Conservation (phyloP, 2,329 filamentous ascomycete species). For the Epichloe glyceriae region DNA sequence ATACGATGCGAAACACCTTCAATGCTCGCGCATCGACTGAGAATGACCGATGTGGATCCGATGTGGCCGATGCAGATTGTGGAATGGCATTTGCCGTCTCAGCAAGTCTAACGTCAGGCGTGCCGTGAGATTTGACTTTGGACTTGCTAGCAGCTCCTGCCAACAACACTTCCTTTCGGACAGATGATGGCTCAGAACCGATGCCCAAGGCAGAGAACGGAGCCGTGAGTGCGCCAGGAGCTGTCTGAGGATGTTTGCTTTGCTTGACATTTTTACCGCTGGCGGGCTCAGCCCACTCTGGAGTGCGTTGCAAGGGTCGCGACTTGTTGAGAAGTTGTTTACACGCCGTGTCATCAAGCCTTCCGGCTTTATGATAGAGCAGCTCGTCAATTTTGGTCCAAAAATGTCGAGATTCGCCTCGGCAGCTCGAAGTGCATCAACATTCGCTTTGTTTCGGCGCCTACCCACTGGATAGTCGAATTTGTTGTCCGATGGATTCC, state of each 20-base stretch:
- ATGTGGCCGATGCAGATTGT: neutral
- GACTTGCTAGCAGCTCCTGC: constrained; percentile 5
- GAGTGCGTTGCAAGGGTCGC: constrained; percentile 32
- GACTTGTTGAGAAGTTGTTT: constrained; percentile 18
- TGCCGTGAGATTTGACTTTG: constrained; percentile 11
- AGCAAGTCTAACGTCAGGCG: neutral
- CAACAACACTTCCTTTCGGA: neutral
- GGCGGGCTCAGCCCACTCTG: constrained; percentile 30
- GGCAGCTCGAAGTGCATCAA: constrained; percentile 29
- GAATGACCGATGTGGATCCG: constrained; percentile 3
- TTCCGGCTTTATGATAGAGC: neutral
- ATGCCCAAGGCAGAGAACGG: constrained; percentile 16
- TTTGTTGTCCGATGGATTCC: constrained; percentile 21
- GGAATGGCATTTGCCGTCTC: neutral
- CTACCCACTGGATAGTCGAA: constrained; percentile 33
- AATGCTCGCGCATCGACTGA: constrained; percentile 19
- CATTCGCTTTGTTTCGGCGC: constrained; percentile 30
- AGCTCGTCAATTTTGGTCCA: constrained; percentile 4
- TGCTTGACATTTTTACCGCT: constrained; percentile 1
- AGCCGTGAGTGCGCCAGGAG: constrained; percentile 5
- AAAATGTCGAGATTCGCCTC: constrained; percentile 19
- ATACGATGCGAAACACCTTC: constrained; percentile 26
- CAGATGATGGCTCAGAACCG: neutral
- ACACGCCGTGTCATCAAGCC: neutral
- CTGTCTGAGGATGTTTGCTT: neutral